Conservation (phyloP, 2,329 filamentous ascomycete genomes). For the Talaromyces sp. region DNA sequence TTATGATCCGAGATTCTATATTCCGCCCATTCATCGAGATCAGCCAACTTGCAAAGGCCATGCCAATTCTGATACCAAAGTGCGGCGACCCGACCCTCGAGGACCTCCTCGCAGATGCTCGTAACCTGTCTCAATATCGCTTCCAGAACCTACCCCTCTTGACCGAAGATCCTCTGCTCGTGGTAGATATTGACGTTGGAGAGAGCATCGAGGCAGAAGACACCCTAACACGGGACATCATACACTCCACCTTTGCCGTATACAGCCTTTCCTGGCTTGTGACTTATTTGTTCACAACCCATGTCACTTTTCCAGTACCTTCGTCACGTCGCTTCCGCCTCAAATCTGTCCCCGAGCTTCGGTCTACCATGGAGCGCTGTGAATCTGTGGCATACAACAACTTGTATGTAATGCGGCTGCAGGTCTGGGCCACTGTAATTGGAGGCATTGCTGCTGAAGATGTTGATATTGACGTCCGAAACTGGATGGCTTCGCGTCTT, state of each 20-base stretch:
- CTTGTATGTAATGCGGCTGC: slow-evolving; percentile 2
- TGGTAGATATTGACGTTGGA: background rate
- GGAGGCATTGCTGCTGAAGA: slow-evolving; percentile 13
- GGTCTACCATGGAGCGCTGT: background rate
- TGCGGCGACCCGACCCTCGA: background rate
- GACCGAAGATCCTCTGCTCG: background rate
- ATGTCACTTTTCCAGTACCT: slow-evolving; percentile 11
- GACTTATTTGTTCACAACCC: slow-evolving; percentile 7
- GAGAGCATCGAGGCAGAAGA: background rate
- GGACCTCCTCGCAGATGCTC: slow-evolving; percentile 8
- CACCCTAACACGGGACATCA: background rate
- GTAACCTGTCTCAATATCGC: slow-evolving; percentile 12
- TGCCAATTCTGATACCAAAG: slow-evolving; percentile 1
- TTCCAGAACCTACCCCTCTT: slow-evolving; percentile 7
- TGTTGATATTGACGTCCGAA: slow-evolving; percentile 1
- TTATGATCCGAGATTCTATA: slow-evolving; percentile 5
- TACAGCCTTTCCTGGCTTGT: slow-evolving; percentile 12
- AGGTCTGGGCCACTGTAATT: slow-evolving; percentile 11
- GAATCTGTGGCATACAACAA: background rate
- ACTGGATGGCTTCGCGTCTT: slow-evolving; percentile 8
- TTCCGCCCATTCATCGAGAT: slow-evolving; percentile 7
- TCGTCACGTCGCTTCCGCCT: slow-evolving; percentile 7
- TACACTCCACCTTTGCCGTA: slow-evolving; percentile 3
- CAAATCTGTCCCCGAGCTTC: slow-evolving; percentile 2
- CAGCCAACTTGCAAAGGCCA: slow-evolving; percentile 8